Percentiles rank a stretch among this genome's conserved stretches.
phyloP scores from a whole-genome alignment of 192 early-diverging fungal species.

The Backusella australiensis region DNA sequence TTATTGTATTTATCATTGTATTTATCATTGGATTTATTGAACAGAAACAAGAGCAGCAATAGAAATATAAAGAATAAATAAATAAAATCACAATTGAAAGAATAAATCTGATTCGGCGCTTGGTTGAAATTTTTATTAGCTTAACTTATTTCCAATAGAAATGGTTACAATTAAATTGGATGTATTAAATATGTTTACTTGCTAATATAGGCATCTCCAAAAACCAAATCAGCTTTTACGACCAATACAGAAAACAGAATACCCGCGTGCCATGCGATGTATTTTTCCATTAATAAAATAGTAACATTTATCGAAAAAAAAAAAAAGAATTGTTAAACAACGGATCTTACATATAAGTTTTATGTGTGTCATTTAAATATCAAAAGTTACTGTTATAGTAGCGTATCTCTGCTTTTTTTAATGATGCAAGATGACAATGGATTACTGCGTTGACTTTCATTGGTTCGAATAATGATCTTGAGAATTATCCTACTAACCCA shows the following conservation, averaged over 20 bases:
- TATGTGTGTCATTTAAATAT: neutral
- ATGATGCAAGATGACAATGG: neutral
- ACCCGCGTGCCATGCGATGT: neutral
- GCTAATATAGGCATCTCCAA: neutral
- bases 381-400: neutral
- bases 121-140: neutral
- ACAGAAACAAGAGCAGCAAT: neutral
- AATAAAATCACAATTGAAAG: neutral
- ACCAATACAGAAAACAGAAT: conserved; percentile 1
- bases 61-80: neutral
- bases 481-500: neutral
- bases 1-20: neutral
- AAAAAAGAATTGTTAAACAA: neutral
- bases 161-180: neutral
- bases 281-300: neutral
- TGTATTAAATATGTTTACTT: neutral
- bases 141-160: neutral
- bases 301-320: neutral
- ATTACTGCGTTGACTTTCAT: neutral
- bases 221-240: neutral
- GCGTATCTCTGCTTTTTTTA: neutral
- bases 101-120: neutral
- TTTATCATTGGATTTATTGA: neutral
- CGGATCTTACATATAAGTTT: neutral
- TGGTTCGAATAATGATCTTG: neutral